Evolutionary conservation across 345 rosid genomes (phyloP), one percentile per base, ranked within the genome.

Genomic region (Carallia brachiata): DNA sequence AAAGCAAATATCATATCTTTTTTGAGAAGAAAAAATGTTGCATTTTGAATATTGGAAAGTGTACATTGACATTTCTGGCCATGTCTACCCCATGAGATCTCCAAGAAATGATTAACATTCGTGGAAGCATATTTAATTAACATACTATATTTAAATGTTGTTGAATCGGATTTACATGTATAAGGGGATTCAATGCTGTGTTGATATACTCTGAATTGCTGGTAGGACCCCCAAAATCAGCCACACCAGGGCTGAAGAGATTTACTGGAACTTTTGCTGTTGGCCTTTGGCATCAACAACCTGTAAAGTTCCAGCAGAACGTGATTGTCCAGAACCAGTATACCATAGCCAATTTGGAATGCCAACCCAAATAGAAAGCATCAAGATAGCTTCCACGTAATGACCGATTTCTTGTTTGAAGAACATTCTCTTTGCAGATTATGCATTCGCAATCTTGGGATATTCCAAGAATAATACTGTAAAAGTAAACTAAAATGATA

Each of bases 241-340:
- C 47, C 34, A 57, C 36, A 18, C 57, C 39, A 53, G 53, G 36
- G 30, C 55, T 17, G 23, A 23, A 4, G 40, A 8, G 40, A 15
- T 12, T 3, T 6, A 17, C 39, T 2, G 27, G 6, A 19, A 52
- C 69, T 55, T 44, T 63, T 30, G 54, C 39, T 18, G 5, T 40
- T 31, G 50, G 23, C 27, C 55, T 40, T 63, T 19, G 75, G 36
- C 64, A 40, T 59, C 5, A 19, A 16, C 52, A n/a, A 52, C 64
- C 75, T 44, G 63, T 40, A 54, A 63, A 28, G 54, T 57, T 32
- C 58, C 57, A 36, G 40, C 36, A 71, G 30, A 39, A 27, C 7
- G 36, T 52, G 18, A 28, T 15, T 19, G 17, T 32, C 15, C 4
- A 1, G 19, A 19, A 52, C 3, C 18, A 28, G 67, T 44, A 15